Evolutionary conservation across 768 basidiomycete genomes (phyloP).

Genomic region (Kwoniella dejecticola): DNA sequence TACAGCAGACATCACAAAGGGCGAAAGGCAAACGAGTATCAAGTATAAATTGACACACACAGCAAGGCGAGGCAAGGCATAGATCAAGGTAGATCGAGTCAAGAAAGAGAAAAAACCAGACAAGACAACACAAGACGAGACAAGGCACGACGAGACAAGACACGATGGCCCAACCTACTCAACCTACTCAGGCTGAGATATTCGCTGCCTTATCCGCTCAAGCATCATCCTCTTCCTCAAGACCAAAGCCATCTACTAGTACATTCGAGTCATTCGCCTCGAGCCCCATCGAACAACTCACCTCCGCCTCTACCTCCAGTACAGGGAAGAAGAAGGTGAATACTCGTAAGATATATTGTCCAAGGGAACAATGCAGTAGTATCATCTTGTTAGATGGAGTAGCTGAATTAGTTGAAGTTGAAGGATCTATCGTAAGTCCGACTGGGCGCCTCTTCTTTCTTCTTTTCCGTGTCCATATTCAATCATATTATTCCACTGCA

Average conservation of each 20-base stretch:
- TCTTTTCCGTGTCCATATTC: not conserved
- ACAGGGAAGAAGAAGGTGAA: constrained; percentile 6
- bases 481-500: not conserved
- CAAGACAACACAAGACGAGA: no score
- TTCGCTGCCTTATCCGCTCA: constrained; percentile 45
- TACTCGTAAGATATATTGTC: constrained; percentile 48
- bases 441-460: not conserved
- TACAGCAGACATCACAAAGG: no score
- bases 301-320: not conserved
- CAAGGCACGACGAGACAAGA: not conserved
- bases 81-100: no score
- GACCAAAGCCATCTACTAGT: constrained; percentile 25
- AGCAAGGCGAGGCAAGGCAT: no score
- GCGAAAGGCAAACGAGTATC: no score
- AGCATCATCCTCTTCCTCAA: constrained; percentile 27
- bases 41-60: no score
- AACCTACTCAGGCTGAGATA: constrained; percentile 50
- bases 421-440: constrained; percentile 35
- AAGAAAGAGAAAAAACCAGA: no score
- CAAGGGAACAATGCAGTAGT: constrained; percentile 51
- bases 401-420: constrained; percentile 33
- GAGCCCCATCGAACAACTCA: constrained; percentile 10
- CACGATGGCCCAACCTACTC: constrained; percentile 37
- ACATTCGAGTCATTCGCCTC: not conserved
- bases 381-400: constrained; percentile 44